Conservation (phyloP, 352 stramenopile genomes). For the Pythium aristosporum region DNA sequence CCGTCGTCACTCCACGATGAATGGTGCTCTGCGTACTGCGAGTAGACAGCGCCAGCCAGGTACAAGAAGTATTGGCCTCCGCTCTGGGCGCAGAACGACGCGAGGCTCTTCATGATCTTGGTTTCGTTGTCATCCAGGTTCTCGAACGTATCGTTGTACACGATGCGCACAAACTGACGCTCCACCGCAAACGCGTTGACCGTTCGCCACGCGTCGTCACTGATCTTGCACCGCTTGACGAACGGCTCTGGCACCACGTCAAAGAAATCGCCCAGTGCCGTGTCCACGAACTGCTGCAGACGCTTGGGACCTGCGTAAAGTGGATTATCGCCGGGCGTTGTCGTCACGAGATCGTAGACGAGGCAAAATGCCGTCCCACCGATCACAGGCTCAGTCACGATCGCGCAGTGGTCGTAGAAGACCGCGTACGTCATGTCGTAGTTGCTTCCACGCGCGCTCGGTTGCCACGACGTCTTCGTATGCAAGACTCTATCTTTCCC, state of each 20-base stretch:
- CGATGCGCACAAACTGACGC: not conserved
- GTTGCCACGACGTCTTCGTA: not conserved
- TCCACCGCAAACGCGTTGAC: not conserved
- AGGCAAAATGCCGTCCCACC: not conserved
- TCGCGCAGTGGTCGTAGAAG: not conserved
- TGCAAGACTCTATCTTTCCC: not conserved
- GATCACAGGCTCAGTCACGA: not conserved
- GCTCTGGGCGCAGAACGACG: not conserved
- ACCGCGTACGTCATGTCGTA: not conserved
- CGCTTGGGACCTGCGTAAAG: not conserved
- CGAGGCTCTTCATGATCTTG: not conserved
- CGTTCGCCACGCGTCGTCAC: not conserved
- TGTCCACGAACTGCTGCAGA: not conserved
- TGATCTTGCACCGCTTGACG: not conserved
- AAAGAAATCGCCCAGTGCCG: not conserved
- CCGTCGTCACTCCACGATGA: not conserved
- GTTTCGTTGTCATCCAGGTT: not conserved
- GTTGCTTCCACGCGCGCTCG: not conserved
- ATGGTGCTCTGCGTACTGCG: not conserved
- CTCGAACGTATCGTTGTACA: not conserved
- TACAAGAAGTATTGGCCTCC: not conserved
- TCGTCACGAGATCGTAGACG: not conserved
- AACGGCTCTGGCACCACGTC: not conserved
- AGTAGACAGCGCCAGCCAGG: not conserved
- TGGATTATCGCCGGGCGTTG: not conserved